Base-by-base conservation (phyloP, 1,139 yeast species). In the Spathaspora sp. region DNA sequence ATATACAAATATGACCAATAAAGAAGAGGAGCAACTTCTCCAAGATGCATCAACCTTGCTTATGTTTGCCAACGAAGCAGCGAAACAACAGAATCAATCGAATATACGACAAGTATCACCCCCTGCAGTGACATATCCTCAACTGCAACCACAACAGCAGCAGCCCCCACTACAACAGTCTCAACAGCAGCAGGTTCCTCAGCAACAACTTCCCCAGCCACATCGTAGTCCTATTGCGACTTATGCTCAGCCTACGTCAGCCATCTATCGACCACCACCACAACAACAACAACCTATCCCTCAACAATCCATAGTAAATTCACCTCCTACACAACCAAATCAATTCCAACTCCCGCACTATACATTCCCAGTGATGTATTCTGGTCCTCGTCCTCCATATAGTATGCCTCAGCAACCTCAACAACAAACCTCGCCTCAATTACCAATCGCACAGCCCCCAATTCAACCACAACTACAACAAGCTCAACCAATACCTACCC, bases 1-100 rank as follows among this genome's bases (percentile, higher is more conserved):
- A 8, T 25, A 25, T 29, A n/a, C 16, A 31, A n/a, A 31, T 18
- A 53, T 53, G 56, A 47, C 51, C 8, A 50, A 51, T 39, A 46
- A 51, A 41, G 56, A 54, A 34, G 72, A 71, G 51, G 69, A 69
- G 46, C 76, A 70, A 59, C 67, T 79, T 25, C 64, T 80, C 13
- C 81, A 79, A 54, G 86, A 82, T 65, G 87, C 88, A 2, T 80
- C 86, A n/a, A 79, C 86, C 17, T 65, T 82, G 45, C 66, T 82
- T 49, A 78, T 81, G 85, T 81, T 82, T 61, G 84, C 86, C 24
- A 80, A 75, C 52, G 77, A 76, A 27, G 82, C 81, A 11, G 79
- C 81, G 9, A 59, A 72, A 49, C 76, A 71, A 42, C 75, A 68
- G 46, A 72, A 70, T 17, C 54, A 57, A 39, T 51, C 47, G 31